Base-by-base conservation (phyloP, 805 yeast species). In the Ogataea angusta region DNA sequence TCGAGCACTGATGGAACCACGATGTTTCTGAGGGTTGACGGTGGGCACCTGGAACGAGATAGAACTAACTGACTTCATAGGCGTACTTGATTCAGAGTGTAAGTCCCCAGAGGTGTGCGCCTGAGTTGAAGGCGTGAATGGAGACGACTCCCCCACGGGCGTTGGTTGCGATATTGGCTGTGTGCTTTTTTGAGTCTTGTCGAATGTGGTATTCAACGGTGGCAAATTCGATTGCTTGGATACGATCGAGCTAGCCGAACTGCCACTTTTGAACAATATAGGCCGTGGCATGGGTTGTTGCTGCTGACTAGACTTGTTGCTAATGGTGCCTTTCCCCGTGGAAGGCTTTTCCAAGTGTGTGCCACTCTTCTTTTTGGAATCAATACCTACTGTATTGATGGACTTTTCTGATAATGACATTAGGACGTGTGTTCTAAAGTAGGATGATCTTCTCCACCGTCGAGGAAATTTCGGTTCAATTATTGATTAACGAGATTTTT, bases 1-100 rank as follows among this genome's bases (percentile, higher is more conserved):
- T 46, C 73, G 64, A 1, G 78, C 72, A 32, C 78, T 70, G 37
- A 77, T 76, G 2, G 82, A 76, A n/a, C 80, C 78, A 42, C 83
- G 60, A 48, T 77, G 78, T 46, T 72, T 73, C 25, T 45, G 47
- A 17, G 67, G 70, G 17, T 58, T 56, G 6, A 49, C 59, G 9
- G 69, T 59, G 1, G 75, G 72, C 14, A 71, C 73, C 15, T 73
- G 73, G 50, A 75, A 75, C 3, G 78, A 74, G 9, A 75, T 59
- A 3, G 64, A 48, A 28, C 65, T 51, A 15, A 50, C 42, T 3
- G 58, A 33, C 43, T 54, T 55, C 31, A 52, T 15, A 4, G 48
- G 45, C 10, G 46, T 34, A 5, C 50, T 39, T 12, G 52, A 15
- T 14, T 42, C 49, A 14, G 38, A 7, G n/a, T 40, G 38, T 12